A percentile compares a stretch with the other conserved stretches of the same genome.
Conservation (phyloP, 2,329 filamentous ascomycete species). For the Cylindrodendrum hubeiense region DNA sequence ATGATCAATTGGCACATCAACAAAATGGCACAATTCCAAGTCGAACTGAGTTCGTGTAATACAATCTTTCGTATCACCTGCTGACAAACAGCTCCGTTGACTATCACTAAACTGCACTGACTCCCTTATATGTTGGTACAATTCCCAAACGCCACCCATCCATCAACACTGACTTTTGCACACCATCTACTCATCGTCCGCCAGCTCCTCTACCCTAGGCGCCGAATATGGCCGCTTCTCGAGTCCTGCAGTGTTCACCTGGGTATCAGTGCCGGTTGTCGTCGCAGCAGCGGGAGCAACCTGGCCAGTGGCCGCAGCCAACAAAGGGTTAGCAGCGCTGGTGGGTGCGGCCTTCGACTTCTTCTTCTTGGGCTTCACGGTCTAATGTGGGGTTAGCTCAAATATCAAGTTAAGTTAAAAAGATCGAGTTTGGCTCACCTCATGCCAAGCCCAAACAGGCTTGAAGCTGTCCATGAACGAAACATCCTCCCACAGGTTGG, state of each 20-base stretch:
- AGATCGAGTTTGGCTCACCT: slow-evolving; percentile 68
- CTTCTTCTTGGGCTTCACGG: slow-evolving; percentile 64
- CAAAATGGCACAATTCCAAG: background rate
- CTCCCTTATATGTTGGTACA: slow-evolving; percentile 38
- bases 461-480: slow-evolving; percentile 98
- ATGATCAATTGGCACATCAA: too few relatives aligned
- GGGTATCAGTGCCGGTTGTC: slow-evolving; percentile 69
- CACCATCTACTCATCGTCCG: slow-evolving; percentile 59
- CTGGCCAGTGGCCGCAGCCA: slow-evolving; percentile 67
- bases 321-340: slow-evolving; percentile 53
- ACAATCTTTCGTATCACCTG: slow-evolving; percentile 10
- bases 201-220: slow-evolving; percentile 66
- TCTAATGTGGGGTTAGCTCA: slow-evolving; percentile 43
- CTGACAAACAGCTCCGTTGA: slow-evolving; percentile 28
- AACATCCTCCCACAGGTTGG: slow-evolving; percentile 98
- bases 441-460: slow-evolving; percentile 98
- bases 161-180: slow-evolving; percentile 29
- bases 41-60: background rate
- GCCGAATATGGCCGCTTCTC: slow-evolving; percentile 61
- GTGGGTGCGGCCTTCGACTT: slow-evolving; percentile 61
- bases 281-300: slow-evolving; percentile 65
- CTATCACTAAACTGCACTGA: slow-evolving; percentile 25
- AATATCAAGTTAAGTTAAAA: background rate
- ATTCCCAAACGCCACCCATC: slow-evolving; percentile 40
- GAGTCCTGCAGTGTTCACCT: slow-evolving; percentile 59